Base-by-base conservation (phyloP, 1,139 yeast genomes). In the Suhomyces bokatorum region DNA sequence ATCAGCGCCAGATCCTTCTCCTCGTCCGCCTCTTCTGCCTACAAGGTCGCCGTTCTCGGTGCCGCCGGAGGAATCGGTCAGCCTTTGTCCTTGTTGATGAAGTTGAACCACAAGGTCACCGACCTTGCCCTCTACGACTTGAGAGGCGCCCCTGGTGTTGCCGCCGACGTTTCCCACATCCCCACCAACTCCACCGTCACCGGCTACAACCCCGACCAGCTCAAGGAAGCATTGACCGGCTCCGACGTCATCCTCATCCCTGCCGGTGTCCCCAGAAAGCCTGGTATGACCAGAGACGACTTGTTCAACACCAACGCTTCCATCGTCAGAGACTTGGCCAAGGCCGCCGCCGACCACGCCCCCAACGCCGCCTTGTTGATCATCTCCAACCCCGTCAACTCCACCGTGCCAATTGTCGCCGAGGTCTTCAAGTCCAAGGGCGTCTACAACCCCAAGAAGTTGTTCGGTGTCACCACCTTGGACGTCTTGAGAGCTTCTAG, bases 281-380 rank as follows among this genome's bases (percentile, higher is more conserved):
- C 97, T 46, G 97, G 97, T 57, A 91, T 91, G 98, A 87, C 97
- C 54, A 84, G 98, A 70, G 97, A 91, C 66, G 97, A 91, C 65
- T 79, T 91, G 65, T 89, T 91, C 80, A 83, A 83, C 73, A 87
- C 93, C 74, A 91, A 91, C 64, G 97, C 96, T 39, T 86, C 90
- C 41, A 91, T 91, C 67, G 90, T 91, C 46, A 78, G 86, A 56
- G 91, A 83, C 66, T 75, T 91, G 60, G 91, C 95, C 53, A 81
- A 80, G 66, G 88, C 87, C 42, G 83, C 87, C 58, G 95, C 95
- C 41, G 77, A 78, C 46, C 62, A 71, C 69, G 78, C 85, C 45
- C 96, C 96, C 57, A 70, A 80, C 50, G 95, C 96, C 30, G 82
- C 85, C 53, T 75, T 88, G 31, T 75, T 84, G 57, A 78, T 91